These are phyloP conservation scores for Hypoxylon sp. DNA, from an alignment of 2,329 filamentous ascomycete species.

Conservation along the genomic window DNA sequence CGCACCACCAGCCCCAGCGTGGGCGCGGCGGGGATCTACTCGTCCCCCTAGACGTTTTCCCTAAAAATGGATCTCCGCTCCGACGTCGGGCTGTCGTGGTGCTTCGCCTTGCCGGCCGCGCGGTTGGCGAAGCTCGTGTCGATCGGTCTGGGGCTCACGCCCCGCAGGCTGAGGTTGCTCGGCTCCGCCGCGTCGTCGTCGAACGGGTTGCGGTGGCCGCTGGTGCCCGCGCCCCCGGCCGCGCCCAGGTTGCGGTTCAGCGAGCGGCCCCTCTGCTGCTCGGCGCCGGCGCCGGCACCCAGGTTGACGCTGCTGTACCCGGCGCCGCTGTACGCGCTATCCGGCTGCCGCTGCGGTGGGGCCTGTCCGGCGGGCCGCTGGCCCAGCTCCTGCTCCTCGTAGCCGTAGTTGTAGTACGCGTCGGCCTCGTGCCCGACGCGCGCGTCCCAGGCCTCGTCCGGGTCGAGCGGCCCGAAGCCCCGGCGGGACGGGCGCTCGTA, in stretches of 20 bases:
- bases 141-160: constrained; percentile 82
- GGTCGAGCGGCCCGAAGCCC: constrained; percentile 78
- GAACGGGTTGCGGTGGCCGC: constrained; percentile 70
- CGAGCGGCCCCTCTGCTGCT: constrained; percentile 58
- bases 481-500: constrained; percentile 69
- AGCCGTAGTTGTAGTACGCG: constrained; percentile 66
- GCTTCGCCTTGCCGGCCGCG: constrained; percentile 17
- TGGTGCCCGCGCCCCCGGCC: background rate
- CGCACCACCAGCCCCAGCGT: background rate
- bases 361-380: constrained; percentile 53
- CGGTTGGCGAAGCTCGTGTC: constrained; percentile 55
- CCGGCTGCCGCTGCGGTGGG: constrained; percentile 71
- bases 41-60: constrained; percentile 44
- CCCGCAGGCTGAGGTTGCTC: constrained; percentile 72
- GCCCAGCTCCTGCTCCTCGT: constrained; percentile 82
- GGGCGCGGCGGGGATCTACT: background rate
- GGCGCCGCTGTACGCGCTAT: constrained; percentile 60
- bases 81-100: constrained; percentile 48
- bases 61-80: constrained; percentile 50
- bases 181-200: constrained; percentile 73
- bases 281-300: constrained; percentile 50
- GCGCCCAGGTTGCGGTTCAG: constrained; percentile 58
- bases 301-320: constrained; percentile 64
- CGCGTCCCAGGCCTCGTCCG: constrained; percentile 88
- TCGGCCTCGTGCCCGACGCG: constrained; percentile 81